These are phyloP conservation scores for Pseudopyricularia cyperi DNA, from an alignment of 2,329 filamentous ascomycete species.

Conservation along the genomic window DNA sequence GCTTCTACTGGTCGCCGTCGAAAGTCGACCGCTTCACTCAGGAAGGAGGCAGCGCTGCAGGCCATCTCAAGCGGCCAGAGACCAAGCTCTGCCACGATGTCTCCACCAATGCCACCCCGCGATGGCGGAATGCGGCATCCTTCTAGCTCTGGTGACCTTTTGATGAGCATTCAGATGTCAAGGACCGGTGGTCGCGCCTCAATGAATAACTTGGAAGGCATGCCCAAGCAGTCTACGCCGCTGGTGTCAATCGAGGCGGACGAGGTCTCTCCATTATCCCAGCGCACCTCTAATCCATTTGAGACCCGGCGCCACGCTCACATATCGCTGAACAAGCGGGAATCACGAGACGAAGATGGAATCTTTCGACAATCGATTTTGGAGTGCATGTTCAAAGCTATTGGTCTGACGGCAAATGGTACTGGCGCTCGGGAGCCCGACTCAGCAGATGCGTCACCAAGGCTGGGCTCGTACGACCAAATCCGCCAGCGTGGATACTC, in stretches of 20 bases:
- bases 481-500: slow-evolving; percentile 68
- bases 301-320: slow-evolving; percentile 34
- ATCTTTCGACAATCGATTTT: slow-evolving; percentile 82
- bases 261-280: slow-evolving; percentile 31
- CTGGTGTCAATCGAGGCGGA: slow-evolving; percentile 19
- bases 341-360: slow-evolving; percentile 76
- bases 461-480: slow-evolving; percentile 72
- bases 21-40: slow-evolving; percentile 59
- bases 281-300: slow-evolving; percentile 43
- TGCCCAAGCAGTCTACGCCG: slow-evolving; percentile 11
- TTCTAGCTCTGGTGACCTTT: slow-evolving; percentile 62
- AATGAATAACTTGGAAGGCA: slow-evolving; percentile 13
- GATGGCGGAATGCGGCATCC: slow-evolving; percentile 30
- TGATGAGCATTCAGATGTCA: slow-evolving; percentile 64
- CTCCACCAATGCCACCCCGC: slow-evolving; percentile 17
- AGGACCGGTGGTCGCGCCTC: slow-evolving; percentile 40
- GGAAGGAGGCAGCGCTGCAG: slow-evolving; percentile 69
- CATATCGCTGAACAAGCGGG: slow-evolving; percentile 52
- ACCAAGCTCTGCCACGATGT: slow-evolving; percentile 27
- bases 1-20: slow-evolving; percentile 50
- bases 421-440: slow-evolving; percentile 52
- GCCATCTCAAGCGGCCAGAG: slow-evolving; percentile 38
- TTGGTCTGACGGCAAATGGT: slow-evolving; percentile 63
- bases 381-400: slow-evolving; percentile 90
- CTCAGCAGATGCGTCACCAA: slow-evolving; percentile 76